phyloP scores from a whole-genome alignment of 768 basidiomycete species.

The Gautieria morchelliformis region DNA sequence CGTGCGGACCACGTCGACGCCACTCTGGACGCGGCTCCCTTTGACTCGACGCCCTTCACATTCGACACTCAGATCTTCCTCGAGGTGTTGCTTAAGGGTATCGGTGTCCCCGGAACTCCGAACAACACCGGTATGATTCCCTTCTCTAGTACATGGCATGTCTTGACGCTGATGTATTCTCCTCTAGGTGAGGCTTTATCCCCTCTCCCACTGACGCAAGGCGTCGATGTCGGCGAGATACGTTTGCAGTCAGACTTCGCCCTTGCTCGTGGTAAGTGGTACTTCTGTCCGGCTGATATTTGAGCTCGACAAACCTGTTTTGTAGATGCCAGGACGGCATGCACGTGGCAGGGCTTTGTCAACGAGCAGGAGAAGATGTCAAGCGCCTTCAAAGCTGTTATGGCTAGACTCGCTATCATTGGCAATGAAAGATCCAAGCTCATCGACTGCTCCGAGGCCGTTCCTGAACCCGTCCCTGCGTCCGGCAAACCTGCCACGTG shows the following conservation, averaged over 20 bases:
- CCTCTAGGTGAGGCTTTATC: constrained; percentile 17
- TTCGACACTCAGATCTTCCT: constrained; percentile 13
- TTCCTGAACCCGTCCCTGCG: constrained; percentile 21
- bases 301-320: neutral
- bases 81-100: constrained; percentile 8
- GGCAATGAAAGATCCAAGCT: constrained; percentile 29
- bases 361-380: constrained; percentile 25
- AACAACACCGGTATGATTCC: neutral
- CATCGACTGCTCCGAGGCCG: constrained; percentile 37
- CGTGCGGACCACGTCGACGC: constrained; percentile 9
- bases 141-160: neutral
- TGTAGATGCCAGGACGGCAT: constrained; percentile 3
- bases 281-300: constrained; percentile 7
- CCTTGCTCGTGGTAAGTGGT: constrained; percentile 16
- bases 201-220: constrained; percentile 10
- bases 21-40: constrained; percentile 2
- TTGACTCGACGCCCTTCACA: constrained; percentile 12
- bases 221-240: constrained; percentile 14
- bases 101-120: constrained; percentile 4
- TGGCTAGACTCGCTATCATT: constrained; percentile 35
- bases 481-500: constrained; percentile 10
- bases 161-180: neutral
- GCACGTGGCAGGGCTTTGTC: constrained; percentile 8
- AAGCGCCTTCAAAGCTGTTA: constrained; percentile 28
- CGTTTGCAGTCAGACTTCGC: constrained; percentile 20